These are phyloP conservation scores for Scenedesmus sp. DNA, from an alignment of 163 green algal species.

Conservation along the genomic window DNA sequence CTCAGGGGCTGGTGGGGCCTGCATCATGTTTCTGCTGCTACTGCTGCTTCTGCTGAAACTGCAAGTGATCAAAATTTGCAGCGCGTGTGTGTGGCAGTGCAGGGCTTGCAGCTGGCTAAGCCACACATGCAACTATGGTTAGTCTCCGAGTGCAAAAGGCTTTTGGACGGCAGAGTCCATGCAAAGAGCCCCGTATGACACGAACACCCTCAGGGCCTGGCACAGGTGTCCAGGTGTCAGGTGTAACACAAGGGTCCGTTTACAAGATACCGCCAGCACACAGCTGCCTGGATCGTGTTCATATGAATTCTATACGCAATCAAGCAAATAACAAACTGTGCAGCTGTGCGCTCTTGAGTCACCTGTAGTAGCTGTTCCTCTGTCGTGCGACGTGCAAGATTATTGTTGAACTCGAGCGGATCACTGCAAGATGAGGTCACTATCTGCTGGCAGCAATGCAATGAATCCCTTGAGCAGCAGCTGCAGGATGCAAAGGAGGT, in stretches of 20 bases:
- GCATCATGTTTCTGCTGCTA: not conserved
- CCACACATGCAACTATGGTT: not conserved
- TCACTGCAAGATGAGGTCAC: not conserved
- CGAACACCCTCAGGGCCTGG: not conserved
- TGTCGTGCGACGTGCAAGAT: not conserved
- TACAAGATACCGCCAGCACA: not conserved
- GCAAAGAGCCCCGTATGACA: not conserved
- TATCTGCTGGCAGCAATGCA: not conserved
- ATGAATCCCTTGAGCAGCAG: not conserved
- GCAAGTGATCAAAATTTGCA: not conserved
- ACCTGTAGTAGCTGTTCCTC: conserved; percentile 1
- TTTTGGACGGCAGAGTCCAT: not conserved
- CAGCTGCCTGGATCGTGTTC: not conserved
- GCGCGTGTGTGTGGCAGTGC: not conserved
- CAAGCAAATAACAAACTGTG: too few relatives aligned
- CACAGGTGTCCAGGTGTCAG: not conserved
- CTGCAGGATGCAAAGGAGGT: not conserved
- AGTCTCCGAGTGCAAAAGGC: not conserved
- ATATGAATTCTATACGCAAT: too few relatives aligned
- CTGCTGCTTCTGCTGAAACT: not conserved
- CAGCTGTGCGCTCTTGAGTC: not conserved
- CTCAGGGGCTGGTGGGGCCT: conserved; percentile 27
- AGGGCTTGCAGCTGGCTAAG: not conserved
- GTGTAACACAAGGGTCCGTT: not conserved
- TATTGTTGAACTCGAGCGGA: not conserved